Percentiles rank a stretch among this genome's conserved stretches.
Conservation (phyloP, 768 basidiomycete species). For the Mycena galericulata region DNA sequence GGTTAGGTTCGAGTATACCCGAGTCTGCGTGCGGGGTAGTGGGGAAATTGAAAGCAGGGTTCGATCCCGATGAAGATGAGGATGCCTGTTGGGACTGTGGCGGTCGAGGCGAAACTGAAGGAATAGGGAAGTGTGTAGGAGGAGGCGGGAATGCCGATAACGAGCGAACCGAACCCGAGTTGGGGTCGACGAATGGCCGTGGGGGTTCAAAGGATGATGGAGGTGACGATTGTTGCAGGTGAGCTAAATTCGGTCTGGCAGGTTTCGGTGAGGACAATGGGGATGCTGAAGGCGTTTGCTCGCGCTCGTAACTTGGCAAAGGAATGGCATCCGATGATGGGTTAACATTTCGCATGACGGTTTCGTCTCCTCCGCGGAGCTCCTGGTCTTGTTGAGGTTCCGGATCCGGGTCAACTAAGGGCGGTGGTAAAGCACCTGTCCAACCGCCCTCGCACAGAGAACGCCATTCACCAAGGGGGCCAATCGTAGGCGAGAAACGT, state of each 20-base stretch:
- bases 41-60: conserved; percentile 40
- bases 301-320: conserved; percentile 21
- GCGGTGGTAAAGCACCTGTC: conserved; percentile 62
- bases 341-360: conserved; percentile 25
- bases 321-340: conserved; percentile 6
- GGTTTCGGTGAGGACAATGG: conserved; percentile 31
- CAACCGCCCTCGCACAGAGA: conserved; percentile 83
- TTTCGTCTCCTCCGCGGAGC: conserved; percentile 2
- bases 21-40: conserved; percentile 39
- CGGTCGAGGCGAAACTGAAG: conserved; percentile 63
- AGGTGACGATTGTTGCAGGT: conserved; percentile 33
- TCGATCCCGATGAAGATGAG: conserved; percentile 39
- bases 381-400: conserved; percentile 25
- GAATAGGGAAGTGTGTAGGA: conserved; percentile 78
- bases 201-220: conserved; percentile 52
- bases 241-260: conserved; percentile 17
- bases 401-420: conserved; percentile 50
- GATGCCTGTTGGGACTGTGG: conserved; percentile 26
- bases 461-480: conserved; percentile 78
- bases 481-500: conserved; percentile 73
- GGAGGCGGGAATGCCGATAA: conserved; percentile 81
- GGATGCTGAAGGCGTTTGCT: conserved; percentile 19
- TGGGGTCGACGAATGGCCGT: conserved; percentile 51
- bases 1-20: conserved; percentile 38
- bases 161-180: conserved; percentile 70